These are phyloP conservation scores for Aureobasidium uvarum DNA, from an alignment of 2,329 filamentous ascomycete species.

Conservation along the genomic window DNA sequence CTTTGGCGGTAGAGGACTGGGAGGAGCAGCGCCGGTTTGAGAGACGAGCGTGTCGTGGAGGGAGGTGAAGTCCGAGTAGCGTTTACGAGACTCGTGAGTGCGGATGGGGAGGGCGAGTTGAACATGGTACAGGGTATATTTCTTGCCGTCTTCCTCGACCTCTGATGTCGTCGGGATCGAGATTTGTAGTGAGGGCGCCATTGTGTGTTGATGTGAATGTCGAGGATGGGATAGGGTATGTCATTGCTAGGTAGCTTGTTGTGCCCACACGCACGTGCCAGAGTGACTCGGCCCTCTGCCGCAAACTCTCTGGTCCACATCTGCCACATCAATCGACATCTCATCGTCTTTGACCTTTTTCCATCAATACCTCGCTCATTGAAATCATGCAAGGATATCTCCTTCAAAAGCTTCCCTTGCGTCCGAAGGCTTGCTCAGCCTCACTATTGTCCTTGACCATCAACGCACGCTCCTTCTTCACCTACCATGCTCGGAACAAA, in stretches of 20 bases:
- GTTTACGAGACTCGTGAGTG: slow-evolving; percentile 72
- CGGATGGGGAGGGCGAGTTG: slow-evolving; percentile 72
- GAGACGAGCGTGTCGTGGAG: slow-evolving; percentile 64
- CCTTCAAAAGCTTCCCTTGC: neutral
- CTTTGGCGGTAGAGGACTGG: slow-evolving; percentile 66
- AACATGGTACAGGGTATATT: slow-evolving; percentile 76
- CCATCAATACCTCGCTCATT: neutral
- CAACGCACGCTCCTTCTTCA: neutral
- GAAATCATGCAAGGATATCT: neutral
- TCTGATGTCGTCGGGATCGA: slow-evolving; percentile 52
- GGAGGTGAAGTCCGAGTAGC: slow-evolving; percentile 74
- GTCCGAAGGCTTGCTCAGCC: neutral
- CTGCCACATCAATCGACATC: neutral
- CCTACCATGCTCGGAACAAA: neutral
- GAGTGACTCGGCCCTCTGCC: neutral
- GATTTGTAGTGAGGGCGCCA: slow-evolving; percentile 48
- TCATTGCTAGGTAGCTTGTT: neutral
- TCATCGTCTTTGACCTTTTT: neutral
- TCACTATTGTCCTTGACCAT: neutral
- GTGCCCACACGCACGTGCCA: neutral
- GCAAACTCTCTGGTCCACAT: slow-evolving; percentile 4
- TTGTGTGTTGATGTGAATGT: slow-evolving; percentile 29
- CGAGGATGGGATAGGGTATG: neutral
- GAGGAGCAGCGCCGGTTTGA: slow-evolving; percentile 62
- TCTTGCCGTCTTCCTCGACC: slow-evolving; percentile 55